These are phyloP conservation scores for Oemleria cerasiformis DNA, from an alignment of 306 rosid species.

Conservation along the genomic window DNA sequence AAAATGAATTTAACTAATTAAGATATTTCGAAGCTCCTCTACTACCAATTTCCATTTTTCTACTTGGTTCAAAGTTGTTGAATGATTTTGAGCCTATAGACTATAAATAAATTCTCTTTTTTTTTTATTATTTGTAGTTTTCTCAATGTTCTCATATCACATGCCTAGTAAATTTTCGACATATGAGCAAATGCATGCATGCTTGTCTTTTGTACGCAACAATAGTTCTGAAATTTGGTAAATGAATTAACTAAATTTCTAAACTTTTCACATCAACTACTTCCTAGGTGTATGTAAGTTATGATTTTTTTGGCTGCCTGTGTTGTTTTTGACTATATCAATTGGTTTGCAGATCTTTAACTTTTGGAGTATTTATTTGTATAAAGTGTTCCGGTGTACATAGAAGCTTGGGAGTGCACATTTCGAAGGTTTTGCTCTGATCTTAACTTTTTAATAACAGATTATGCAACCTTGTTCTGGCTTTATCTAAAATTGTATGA, in stretches of 20 bases:
- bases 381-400: constrained; percentile 96
- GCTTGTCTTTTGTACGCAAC: neutral
- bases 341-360: constrained; percentile 63
- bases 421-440: constrained; percentile 67
- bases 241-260: neutral
- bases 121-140: neutral
- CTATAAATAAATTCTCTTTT: too few species aligned
- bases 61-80: neutral
- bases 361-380: constrained; percentile 76
- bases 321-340: neutral
- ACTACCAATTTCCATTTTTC: neutral
- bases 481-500: neutral
- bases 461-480: neutral
- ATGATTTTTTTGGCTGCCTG: constrained; percentile 2
- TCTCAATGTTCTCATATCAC: neutral
- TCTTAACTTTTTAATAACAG: neutral
- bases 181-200: neutral
- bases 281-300: neutral
- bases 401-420: constrained; percentile 91
- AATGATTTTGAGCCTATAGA: neutral
- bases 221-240: neutral
- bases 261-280: neutral
- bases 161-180: neutral
- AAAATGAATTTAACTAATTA: neutral
- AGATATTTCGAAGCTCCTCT: neutral